Conservation (phyloP, 208 protist genomes). For the Wallacemonas sp. region DNA sequence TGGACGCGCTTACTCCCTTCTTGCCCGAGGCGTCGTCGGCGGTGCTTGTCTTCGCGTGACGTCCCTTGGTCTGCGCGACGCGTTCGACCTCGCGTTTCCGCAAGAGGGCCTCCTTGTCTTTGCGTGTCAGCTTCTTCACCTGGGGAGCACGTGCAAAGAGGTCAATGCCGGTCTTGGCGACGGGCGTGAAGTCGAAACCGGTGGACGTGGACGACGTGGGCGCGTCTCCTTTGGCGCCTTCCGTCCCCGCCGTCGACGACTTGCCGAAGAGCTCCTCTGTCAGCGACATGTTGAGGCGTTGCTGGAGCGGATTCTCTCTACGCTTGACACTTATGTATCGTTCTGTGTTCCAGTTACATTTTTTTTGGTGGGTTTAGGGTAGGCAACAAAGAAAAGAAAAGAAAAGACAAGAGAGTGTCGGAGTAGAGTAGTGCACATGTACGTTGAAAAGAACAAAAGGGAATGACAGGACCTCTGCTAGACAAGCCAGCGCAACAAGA, state of each 20-base stretch:
- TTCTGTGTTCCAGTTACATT: too few species aligned
- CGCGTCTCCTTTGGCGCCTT: not conserved
- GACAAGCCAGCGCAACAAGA: too few species aligned
- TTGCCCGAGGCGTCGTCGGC: slow-evolving; percentile 7
- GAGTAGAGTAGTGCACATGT: not conserved
- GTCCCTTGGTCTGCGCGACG: not conserved
- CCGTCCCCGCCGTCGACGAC: slow-evolving; percentile 7
- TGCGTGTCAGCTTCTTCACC: slow-evolving; percentile 80
- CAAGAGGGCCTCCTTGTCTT: slow-evolving; percentile 60
- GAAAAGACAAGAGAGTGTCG: not conserved
- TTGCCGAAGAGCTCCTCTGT: slow-evolving; percentile 39
- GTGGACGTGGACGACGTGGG: not conserved
- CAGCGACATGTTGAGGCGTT: slow-evolving; percentile 24
- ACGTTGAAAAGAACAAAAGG: not conserved
- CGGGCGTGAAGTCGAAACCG: slow-evolving; percentile 55
- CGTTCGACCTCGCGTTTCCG: slow-evolving; percentile 34
- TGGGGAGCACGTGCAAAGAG: slow-evolving; percentile 81
- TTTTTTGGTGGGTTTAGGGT: not conserved
- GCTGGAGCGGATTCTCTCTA: too few species aligned
- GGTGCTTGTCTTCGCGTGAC: slow-evolving; percentile 6
- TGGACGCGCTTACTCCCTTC: not conserved
- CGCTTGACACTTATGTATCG: too few species aligned
- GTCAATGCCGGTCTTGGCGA: slow-evolving; percentile 70
- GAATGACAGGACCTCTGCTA: too few species aligned
- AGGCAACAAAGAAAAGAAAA: not conserved